Conservation (phyloP, 345 rosid genomes). For the Eutrema japonicum region DNA sequence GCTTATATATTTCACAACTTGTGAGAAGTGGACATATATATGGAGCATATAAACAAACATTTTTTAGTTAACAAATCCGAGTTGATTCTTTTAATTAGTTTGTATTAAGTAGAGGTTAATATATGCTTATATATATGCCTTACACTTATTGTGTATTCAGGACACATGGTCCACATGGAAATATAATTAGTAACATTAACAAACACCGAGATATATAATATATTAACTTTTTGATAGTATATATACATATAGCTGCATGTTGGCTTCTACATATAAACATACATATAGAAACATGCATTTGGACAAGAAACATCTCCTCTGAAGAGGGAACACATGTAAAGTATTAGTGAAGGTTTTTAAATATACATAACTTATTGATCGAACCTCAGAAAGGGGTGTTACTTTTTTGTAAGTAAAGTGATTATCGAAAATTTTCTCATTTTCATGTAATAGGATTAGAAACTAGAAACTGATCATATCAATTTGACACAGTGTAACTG, state of each 20-base stretch:
- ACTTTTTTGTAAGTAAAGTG: not conserved
- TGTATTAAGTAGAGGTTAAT: not conserved
- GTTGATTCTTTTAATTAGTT: slow-evolving; percentile 16
- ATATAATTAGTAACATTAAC: not conserved
- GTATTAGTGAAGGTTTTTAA: slow-evolving; percentile 4
- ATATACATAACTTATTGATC: slow-evolving; percentile 2
- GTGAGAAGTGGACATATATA: slow-evolving; percentile 24
- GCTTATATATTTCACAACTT: slow-evolving; percentile 32
- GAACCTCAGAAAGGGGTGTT: slow-evolving; percentile 6
- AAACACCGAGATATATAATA: slow-evolving; percentile 11
- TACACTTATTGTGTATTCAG: slow-evolving; percentile 1
- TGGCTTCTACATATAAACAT: slow-evolving; percentile 15
- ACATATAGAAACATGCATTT: slow-evolving; percentile 22
- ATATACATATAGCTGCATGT: slow-evolving; percentile 6
- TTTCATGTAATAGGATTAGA: not conserved
- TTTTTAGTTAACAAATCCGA: not conserved
- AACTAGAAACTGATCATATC: slow-evolving; percentile 5
- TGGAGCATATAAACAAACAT: not conserved
- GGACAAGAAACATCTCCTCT: slow-evolving; percentile 25
- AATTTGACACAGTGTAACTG: not conserved
- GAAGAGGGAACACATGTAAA: slow-evolving; percentile 25
- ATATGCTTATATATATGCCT: not conserved
- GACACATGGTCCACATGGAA: slow-evolving; percentile 24
- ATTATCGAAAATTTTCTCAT: not conserved
- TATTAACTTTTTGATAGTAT: not conserved